These are phyloP conservation scores for Solanum verrucosum DNA, from an alignment of 257 asterid species.

Conservation along the genomic window DNA sequence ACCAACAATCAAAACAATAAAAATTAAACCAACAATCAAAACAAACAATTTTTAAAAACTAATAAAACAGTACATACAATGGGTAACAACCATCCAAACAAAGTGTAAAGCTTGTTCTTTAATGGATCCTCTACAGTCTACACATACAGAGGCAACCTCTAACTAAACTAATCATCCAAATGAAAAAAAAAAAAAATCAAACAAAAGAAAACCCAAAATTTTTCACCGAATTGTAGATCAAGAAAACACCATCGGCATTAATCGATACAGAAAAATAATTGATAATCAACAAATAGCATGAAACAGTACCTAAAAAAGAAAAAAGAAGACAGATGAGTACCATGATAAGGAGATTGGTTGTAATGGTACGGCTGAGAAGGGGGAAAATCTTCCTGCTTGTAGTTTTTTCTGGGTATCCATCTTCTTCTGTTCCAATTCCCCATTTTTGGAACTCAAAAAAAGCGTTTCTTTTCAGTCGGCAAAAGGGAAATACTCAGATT, in stretches of 20 bases:
- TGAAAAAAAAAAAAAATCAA: neutral
- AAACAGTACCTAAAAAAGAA: neutral
- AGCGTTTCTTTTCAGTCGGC: neutral
- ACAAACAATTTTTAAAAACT: neutral
- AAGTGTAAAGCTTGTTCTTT: neutral
- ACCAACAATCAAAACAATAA: neutral
- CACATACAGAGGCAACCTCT: neutral
- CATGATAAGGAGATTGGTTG: constrained; percentile 25
- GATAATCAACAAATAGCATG: neutral
- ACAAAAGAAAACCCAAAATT: neutral
- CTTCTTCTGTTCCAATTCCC: constrained; percentile 70
- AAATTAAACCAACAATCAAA: neutral
- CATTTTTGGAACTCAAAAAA: constrained; percentile 19
- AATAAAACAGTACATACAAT: neutral
- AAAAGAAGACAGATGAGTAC: constrained; percentile 9
- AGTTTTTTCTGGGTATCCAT: constrained; percentile 36
- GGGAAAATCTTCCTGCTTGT: constrained; percentile 14
- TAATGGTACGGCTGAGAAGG: constrained; percentile 35
- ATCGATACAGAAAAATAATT: neutral
- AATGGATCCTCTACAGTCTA: neutral
- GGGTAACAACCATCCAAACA: neutral
- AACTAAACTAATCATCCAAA: neutral
- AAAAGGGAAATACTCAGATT: neutral
- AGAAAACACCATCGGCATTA: neutral
- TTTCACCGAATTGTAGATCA: neutral